These are phyloP conservation scores for Komagataella kurtzmanii DNA, from an alignment of 805 yeast genomes.

Conservation along the genomic window DNA sequence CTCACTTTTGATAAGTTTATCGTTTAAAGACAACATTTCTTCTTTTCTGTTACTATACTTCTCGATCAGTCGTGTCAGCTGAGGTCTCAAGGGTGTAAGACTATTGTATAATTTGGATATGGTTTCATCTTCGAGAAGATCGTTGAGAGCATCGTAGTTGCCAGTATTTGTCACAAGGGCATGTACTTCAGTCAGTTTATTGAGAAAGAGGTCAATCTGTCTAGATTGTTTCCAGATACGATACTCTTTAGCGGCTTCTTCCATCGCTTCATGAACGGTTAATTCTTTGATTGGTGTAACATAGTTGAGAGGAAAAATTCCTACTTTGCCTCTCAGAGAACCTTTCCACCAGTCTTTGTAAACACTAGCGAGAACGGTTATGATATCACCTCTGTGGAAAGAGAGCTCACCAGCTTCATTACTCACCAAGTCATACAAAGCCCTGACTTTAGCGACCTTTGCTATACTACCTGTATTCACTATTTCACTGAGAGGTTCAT, in stretches of 20 bases:
- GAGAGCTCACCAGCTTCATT: constrained; percentile 80
- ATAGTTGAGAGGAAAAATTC: constrained; percentile 87
- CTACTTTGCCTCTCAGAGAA: constrained; percentile 62
- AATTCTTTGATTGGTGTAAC: constrained; percentile 69
- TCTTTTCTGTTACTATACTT: constrained; percentile 66
- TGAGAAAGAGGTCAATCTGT: constrained; percentile 59
- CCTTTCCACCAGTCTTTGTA: constrained; percentile 97
- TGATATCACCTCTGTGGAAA: constrained; percentile 77
- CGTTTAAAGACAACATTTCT: constrained; percentile 60
- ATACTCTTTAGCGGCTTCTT: constrained; percentile 36
- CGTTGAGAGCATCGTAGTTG: constrained; percentile 17
- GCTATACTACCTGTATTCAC: constrained; percentile 11
- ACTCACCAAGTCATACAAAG: constrained; percentile 69
- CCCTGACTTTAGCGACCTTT: constrained; percentile 56
- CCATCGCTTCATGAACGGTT: constrained; percentile 41
- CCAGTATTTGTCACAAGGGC: constrained; percentile 21
- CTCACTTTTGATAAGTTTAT: constrained; percentile 58
- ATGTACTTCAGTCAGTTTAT: constrained; percentile 28
- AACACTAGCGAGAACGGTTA: constrained; percentile 75
- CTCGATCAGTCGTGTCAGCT: constrained; percentile 63
- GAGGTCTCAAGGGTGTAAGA: constrained; percentile 59
- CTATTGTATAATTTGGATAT: constrained; percentile 63
- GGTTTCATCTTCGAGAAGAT: constrained; percentile 37
- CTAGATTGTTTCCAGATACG: constrained; percentile 36
- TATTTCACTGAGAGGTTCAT: constrained; percentile 9